phyloP scores from a whole-genome alignment of 331 rosid species.

The Quercus lobata region DNA sequence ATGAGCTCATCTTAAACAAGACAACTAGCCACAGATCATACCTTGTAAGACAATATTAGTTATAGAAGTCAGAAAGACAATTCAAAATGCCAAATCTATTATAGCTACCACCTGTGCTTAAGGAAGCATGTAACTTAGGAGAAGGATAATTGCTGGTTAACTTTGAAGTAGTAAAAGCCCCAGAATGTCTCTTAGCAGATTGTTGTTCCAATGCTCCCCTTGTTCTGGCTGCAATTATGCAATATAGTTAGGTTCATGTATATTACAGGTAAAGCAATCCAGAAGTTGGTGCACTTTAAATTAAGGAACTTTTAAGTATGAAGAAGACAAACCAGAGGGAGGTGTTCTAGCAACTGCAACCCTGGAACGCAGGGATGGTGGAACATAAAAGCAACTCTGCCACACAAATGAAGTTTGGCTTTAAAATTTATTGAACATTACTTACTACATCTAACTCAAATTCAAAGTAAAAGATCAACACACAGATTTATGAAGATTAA shows the following conservation, averaged over 20 bases:
- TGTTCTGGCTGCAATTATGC: slow-evolving; percentile 44
- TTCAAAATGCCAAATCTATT: neutral
- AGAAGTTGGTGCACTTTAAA: neutral
- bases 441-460: neutral
- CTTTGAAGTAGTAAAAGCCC: slow-evolving; percentile 54
- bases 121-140: slow-evolving; percentile 52
- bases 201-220: slow-evolving; percentile 54
- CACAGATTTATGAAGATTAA: neutral
- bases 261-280: neutral
- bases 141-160: slow-evolving; percentile 47
- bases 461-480: neutral
- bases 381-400: slow-evolving; percentile 87
- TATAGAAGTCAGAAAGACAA: neutral
- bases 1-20: too few species aligned
- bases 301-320: neutral
- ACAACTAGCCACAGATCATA: neutral
- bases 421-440: neutral
- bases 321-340: slow-evolving; percentile 67
- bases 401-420: slow-evolving; percentile 10
- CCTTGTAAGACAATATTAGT: neutral
- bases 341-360: slow-evolving; percentile 62
- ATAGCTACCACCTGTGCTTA: slow-evolving; percentile 52
- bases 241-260: neutral
- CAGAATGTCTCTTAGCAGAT: slow-evolving; percentile 50
- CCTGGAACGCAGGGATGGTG: slow-evolving; percentile 84